phyloP scores from a whole-genome alignment of 345 rosid species.

The Brassica napus region DNA sequence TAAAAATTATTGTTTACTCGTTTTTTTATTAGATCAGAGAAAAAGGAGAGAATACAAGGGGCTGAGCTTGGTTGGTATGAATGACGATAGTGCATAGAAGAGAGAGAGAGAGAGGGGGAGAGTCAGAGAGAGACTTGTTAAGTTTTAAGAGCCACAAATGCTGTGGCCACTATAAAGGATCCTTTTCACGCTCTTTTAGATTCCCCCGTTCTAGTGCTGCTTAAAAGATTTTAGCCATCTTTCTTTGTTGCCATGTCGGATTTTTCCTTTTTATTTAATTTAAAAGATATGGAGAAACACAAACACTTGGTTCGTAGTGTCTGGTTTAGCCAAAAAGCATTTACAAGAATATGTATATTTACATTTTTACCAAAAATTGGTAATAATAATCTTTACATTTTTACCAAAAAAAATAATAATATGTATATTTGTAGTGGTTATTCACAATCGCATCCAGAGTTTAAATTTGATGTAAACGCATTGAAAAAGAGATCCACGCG shows the following conservation, averaged over 20 bases:
- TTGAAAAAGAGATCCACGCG: background rate
- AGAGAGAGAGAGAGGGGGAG: conserved; percentile 8
- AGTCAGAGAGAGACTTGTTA: background rate
- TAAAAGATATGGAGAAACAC: background rate
- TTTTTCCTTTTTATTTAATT: background rate
- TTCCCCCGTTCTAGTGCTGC: conserved; percentile 24
- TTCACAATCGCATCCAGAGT: background rate
- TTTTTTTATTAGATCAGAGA: background rate
- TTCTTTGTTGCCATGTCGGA: conserved; percentile 27
- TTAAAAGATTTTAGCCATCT: conserved; percentile 27
- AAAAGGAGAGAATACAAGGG: conserved; percentile 24
- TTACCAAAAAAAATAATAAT: too few species aligned
- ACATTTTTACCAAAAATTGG: too few species aligned
- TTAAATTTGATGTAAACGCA: conserved; percentile 17
- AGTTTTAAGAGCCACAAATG: conserved; percentile 32
- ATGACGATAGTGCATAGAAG: conserved; percentile 13
- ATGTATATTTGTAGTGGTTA: background rate
- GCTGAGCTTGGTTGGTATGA: conserved; percentile 20
- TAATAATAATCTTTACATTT: too few species aligned
- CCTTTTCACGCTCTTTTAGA: conserved; percentile 41
- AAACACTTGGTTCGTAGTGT: conserved; percentile 31
- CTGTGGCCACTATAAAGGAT: conserved; percentile 17
- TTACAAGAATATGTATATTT: background rate
- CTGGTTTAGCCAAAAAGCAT: background rate
- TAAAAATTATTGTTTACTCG: background rate